Percentiles rank a stretch among this genome's conserved stretches.
These are phyloP conservation scores for Euclidium syriacum DNA, from an alignment of 345 rosid species.

Conservation along the genomic window DNA sequence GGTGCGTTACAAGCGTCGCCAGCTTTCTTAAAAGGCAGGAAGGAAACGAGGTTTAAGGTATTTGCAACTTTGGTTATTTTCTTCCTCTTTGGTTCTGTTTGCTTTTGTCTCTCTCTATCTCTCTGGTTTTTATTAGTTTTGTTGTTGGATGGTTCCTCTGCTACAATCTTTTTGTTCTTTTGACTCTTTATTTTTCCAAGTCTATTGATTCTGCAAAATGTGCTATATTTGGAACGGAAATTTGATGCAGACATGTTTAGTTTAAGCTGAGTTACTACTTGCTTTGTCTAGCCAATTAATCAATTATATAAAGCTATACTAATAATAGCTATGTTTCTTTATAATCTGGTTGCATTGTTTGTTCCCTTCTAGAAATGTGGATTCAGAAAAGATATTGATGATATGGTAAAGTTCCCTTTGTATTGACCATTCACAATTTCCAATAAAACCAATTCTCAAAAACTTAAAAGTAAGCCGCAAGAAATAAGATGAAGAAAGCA, in stretches of 20 bases:
- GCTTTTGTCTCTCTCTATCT: not conserved
- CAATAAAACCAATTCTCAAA: no score
- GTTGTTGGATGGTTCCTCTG: conserved; percentile 16
- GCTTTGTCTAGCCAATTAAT: not conserved
- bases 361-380: no score
- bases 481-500: no score
- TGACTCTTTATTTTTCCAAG: conserved; percentile 18
- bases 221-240: conserved; percentile 3
- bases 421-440: no score
- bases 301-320: not conserved
- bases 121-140: conserved; percentile 16
- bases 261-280: not conserved
- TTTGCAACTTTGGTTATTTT: not conserved
- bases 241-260: not conserved
- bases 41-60: not conserved
- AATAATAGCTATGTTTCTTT: no score
- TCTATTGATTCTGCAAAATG: conserved; percentile 16
- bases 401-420: no score
- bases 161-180: not conserved
- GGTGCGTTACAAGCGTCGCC: conserved; percentile 77
- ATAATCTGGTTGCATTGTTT: no score
- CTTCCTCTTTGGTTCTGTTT: not conserved
- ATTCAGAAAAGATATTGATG: no score
- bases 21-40: conserved; percentile 24
- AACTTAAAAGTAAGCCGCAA: no score